A percentile compares a stretch with the other conserved stretches of the same genome.
phyloP scores from a whole-genome alignment of 176 grass and related monocot species.

The Musa schizocarpa region DNA sequence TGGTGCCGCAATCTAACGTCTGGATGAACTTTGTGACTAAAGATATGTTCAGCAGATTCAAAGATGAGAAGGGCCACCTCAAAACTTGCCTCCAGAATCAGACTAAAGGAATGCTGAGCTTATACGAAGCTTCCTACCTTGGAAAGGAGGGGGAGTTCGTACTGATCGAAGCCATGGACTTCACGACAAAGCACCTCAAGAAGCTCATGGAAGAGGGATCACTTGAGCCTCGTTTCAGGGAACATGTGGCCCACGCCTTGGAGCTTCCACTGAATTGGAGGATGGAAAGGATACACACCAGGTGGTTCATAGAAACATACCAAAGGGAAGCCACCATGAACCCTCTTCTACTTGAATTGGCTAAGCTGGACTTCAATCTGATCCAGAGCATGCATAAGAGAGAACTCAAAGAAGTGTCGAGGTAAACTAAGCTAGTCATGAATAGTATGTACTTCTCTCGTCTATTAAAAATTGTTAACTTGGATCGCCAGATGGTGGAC shows the following conservation, averaged over 20 bases:
- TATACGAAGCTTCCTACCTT: conserved; percentile 21
- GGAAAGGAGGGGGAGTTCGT: conserved; percentile 17
- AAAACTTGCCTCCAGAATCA: not conserved
- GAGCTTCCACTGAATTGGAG: conserved; percentile 30
- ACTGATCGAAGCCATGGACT: conserved; percentile 16
- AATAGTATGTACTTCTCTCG: not conserved
- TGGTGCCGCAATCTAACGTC: too few relatives aligned
- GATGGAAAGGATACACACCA: conserved; percentile 15
- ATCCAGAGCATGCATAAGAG: conserved; percentile 14
- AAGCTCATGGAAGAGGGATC: not conserved
- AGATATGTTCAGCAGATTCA: not conserved
- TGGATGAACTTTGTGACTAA: too few relatives aligned
- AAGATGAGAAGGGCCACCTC: not conserved
- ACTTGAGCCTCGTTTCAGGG: conserved; percentile 1
- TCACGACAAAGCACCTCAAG: conserved; percentile 19
- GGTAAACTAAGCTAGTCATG: conserved; percentile 1
- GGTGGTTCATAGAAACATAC: conserved; percentile 22
- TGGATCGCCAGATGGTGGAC: conserved; percentile 20
- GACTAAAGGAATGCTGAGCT: conserved; percentile 4
- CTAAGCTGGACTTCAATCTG: conserved; percentile 29
- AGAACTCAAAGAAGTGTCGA: conserved; percentile 23
- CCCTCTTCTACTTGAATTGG: conserved; percentile 16
- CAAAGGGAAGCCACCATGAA: conserved; percentile 5
- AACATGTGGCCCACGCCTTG: conserved; percentile 17
- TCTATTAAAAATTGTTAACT: not conserved